These are phyloP conservation scores for Xanthoconium purpureum DNA, from an alignment of 768 basidiomycete species.

Conservation along the genomic window DNA sequence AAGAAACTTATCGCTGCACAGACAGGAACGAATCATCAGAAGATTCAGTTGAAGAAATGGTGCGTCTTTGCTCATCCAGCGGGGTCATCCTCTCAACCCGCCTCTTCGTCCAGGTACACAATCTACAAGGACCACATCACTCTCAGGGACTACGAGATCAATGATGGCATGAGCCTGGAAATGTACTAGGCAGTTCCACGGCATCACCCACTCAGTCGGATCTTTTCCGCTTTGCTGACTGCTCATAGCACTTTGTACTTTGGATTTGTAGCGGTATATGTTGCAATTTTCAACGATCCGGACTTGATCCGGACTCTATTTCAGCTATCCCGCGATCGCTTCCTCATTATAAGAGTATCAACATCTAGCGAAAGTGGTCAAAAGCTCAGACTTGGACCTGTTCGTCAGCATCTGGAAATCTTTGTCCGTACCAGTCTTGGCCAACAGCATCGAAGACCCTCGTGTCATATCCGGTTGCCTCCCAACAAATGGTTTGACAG, in stretches of 20 bases:
- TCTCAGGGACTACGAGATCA: conserved; percentile 86
- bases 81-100: not conserved
- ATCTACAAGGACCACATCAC: conserved; percentile 97
- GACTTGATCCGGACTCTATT: not conserved
- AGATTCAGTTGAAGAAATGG: conserved; percentile 98
- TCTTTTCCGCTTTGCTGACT: not conserved
- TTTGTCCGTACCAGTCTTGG: conserved; percentile 7
- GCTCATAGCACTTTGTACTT: conserved; percentile 8
- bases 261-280: conserved; percentile 10
- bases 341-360: not conserved
- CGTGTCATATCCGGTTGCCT: conserved; percentile 20
- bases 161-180: conserved; percentile 92
- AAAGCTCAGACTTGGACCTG: conserved; percentile 21
- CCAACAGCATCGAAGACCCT: conserved; percentile 14
- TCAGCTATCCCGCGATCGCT: not conserved
- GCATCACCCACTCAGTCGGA: not conserved
- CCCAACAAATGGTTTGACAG: conserved; percentile 25
- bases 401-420: not conserved
- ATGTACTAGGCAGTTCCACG: conserved; percentile 57
- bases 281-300: conserved; percentile 4
- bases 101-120: conserved; percentile 64
- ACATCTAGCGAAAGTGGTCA: conserved; percentile 4
- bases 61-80: conserved; percentile 35
- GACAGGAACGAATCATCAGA: conserved; percentile 79
- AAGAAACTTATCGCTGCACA: conserved; percentile 98